These are phyloP conservation scores for Plenodomus biglobosus DNA, from an alignment of 2,329 filamentous ascomycete genomes.

Conservation along the genomic window DNA sequence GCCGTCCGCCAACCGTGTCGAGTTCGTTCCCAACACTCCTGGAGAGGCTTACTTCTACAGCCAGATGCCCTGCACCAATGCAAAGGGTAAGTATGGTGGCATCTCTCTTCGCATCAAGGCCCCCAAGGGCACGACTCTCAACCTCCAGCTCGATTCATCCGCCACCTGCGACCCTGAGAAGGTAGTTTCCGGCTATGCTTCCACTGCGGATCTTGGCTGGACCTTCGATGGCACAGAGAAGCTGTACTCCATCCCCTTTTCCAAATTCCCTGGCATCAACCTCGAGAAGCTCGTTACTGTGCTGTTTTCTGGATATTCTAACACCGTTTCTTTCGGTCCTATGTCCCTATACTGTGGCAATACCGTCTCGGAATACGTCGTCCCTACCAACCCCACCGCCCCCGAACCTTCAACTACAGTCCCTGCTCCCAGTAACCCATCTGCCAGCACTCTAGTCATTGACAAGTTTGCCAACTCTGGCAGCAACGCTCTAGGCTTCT, in stretches of 20 bases:
- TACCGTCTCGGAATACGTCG: slow-evolving; percentile 53
- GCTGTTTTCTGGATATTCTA: slow-evolving; percentile 53
- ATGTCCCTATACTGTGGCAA: slow-evolving; percentile 61
- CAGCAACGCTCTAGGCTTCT: slow-evolving; percentile 63
- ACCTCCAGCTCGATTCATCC: slow-evolving; percentile 55
- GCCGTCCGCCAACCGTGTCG: slow-evolving; percentile 51
- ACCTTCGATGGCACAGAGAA: slow-evolving; percentile 62
- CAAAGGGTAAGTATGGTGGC: slow-evolving; percentile 56
- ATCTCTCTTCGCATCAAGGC: slow-evolving; percentile 60
- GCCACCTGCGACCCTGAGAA: slow-evolving; percentile 48
- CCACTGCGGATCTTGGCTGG: slow-evolving; percentile 58
- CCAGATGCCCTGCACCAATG: slow-evolving; percentile 58
- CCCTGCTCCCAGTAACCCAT: slow-evolving; percentile 53
- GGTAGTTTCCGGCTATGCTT: slow-evolving; percentile 43
- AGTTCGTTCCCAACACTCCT: slow-evolving; percentile 52
- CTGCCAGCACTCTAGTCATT: slow-evolving; percentile 55
- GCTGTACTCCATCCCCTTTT: slow-evolving; percentile 61
- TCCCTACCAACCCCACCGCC: slow-evolving; percentile 47
- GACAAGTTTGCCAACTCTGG: slow-evolving; percentile 60
- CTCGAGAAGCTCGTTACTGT: slow-evolving; percentile 56
- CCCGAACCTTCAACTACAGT: slow-evolving; percentile 52
- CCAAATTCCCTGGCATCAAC: slow-evolving; percentile 55
- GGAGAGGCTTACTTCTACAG: slow-evolving; percentile 60
- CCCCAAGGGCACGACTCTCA: slow-evolving; percentile 54
- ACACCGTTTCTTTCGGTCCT: slow-evolving; percentile 56